phyloP scores from a whole-genome alignment of 2,329 filamentous ascomycete genomes.

The Lachnellula suecica region DNA sequence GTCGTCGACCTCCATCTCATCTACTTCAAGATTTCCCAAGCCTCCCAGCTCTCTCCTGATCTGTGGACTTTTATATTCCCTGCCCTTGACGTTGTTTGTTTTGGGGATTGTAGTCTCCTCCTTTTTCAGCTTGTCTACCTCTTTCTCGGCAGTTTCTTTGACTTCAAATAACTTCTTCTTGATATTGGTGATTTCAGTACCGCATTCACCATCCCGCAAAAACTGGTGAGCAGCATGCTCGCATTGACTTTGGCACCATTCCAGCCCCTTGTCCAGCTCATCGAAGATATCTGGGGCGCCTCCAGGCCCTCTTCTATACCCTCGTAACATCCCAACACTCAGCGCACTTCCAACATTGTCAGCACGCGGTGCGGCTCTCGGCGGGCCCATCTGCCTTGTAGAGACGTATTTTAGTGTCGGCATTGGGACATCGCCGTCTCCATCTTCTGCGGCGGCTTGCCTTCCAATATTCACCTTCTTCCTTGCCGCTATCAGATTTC shows the following conservation, averaged over 20 bases:
- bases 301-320: conserved; percentile 22
- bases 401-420: conserved; percentile 39
- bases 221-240: conserved; percentile 88
- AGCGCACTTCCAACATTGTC: conserved; percentile 17
- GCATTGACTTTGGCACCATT: conserved; percentile 77
- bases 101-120: conserved; percentile 12
- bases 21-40: conserved; percentile 23
- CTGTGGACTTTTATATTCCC: conserved; percentile 12
- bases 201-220: conserved; percentile 82
- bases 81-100: background rate
- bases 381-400: conserved; percentile 39
- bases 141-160: conserved; percentile 41
- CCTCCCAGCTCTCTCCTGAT: conserved; percentile 4
- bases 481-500: conserved; percentile 4
- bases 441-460: conserved; percentile 9
- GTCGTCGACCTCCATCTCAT: conserved; percentile 29
- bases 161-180: conserved; percentile 45
- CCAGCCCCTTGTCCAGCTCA: conserved; percentile 73
- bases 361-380: conserved; percentile 21
- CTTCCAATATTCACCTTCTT: conserved; percentile 8
- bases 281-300: conserved; percentile 58
- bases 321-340: conserved; percentile 21
- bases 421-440: conserved; percentile 28
- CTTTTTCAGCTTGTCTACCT: conserved; percentile 23
- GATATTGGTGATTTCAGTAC: conserved; percentile 71